Base-by-base conservation (phyloP, 768 basidiomycete genomes). In the Hericium rajendrae region DNA sequence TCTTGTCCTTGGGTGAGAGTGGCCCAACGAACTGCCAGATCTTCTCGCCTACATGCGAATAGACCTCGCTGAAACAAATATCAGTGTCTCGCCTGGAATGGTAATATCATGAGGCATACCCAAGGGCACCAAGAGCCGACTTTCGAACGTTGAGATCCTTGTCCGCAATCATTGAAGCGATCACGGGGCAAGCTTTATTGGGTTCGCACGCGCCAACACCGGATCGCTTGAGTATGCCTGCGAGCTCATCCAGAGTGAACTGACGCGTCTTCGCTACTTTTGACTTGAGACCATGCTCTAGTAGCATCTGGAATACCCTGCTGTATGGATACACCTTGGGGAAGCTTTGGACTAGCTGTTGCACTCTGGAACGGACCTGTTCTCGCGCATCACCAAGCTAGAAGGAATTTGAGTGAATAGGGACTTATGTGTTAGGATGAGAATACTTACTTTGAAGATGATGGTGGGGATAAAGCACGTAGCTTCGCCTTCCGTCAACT, bases 381-480 rank as follows among this genome's bases (percentile, higher is more conserved):
- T 94, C 93, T 26, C 92, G 79, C 28, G 87, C 83, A 73, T 98
- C 97, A 13, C 97, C 97, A 59, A 97, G 86, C 95, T 98, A 52
- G 40, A 13, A 6, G 64, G 11, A 22, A 24, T 13, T 51, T 24
- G 49, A 54, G 49, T 32, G 20, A 55, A 37, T 38, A 50, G 3
- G 4, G 12, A n/a, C 41, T 39, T 11, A 4, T 18, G 20, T 13
- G 38, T 16, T 6, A 18, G 26, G 16, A 12, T 22, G 10, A 15
- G 37, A 66, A 60, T 64, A 91, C 68, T 60, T 64, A 94, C 95
- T 80, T 97, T 97, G 74, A 82, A 82, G 49, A 97, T 79, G 59
- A 97, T 77, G 2, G 93, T 90, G 2, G 94, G 92, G 26, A 97
- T 80, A 65, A 97, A 91, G 58, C 92, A 87, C 51, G 82, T 69